Evolutionary conservation across 1,139 yeast genomes (phyloP).

Genomic region (Geotrichum candidum): DNA sequence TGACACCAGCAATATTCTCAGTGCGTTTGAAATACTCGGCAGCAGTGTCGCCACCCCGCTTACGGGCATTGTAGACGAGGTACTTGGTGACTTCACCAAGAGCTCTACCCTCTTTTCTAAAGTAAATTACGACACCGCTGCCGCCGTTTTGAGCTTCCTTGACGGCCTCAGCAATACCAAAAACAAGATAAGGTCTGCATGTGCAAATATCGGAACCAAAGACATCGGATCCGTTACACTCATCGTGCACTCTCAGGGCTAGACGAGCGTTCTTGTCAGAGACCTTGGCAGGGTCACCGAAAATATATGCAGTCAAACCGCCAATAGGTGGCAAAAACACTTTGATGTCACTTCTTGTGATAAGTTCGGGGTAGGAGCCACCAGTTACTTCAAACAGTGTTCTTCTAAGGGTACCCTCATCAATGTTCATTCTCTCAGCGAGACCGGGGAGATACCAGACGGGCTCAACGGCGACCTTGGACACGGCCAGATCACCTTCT

Average conservation of each 20-base stretch:
- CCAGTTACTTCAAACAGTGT: slow-evolving; percentile 58
- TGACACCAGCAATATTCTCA: slow-evolving; percentile 60
- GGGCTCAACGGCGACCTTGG: slow-evolving; percentile 59
- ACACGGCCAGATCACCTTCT: slow-evolving; percentile 52
- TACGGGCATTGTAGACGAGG: slow-evolving; percentile 59
- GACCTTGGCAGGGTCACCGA: slow-evolving; percentile 50
- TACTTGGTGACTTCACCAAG: slow-evolving; percentile 62
- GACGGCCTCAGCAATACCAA: slow-evolving; percentile 58
- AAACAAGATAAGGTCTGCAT: slow-evolving; percentile 56
- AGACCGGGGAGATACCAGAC: slow-evolving; percentile 64
- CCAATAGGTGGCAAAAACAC: slow-evolving; percentile 60
- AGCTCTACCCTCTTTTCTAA: slow-evolving; percentile 60
- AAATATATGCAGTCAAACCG: slow-evolving; percentile 55
- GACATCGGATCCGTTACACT: slow-evolving; percentile 62
- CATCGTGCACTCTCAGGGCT: slow-evolving; percentile 57
- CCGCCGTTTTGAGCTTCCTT: slow-evolving; percentile 61
- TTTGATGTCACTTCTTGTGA: slow-evolving; percentile 58
- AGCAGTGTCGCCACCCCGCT: slow-evolving; percentile 59
- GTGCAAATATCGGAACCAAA: slow-evolving; percentile 61
- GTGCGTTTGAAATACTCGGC: slow-evolving; percentile 59
- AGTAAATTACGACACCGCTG: slow-evolving; percentile 52
- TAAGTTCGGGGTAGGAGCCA: slow-evolving; percentile 58
- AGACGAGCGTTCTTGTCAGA: slow-evolving; percentile 45
- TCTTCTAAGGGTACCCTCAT: slow-evolving; percentile 49
- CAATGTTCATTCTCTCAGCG: slow-evolving; percentile 52